phyloP scores from a whole-genome alignment of 805 yeast genomes.

The Candida chilensis region DNA sequence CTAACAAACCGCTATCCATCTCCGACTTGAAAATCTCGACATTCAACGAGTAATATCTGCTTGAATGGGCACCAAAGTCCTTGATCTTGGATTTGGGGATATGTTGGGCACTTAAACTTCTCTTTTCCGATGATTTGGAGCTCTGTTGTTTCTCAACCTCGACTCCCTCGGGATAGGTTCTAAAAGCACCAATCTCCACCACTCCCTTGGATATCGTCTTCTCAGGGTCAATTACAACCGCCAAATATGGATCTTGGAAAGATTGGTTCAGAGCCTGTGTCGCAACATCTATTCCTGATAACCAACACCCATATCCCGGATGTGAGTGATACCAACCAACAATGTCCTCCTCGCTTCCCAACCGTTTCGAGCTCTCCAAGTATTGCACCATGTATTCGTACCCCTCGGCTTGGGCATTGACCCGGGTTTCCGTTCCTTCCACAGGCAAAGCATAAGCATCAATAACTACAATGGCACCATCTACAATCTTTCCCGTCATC shows the following conservation, averaged over 20 bases:
- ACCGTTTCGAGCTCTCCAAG: conserved; percentile 42
- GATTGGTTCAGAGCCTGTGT: conserved; percentile 82
- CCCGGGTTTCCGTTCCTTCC: conserved; percentile 93
- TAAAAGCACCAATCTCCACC: conserved; percentile 82
- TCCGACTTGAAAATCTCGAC: conserved; percentile 49
- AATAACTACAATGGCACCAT: conserved; percentile 51
- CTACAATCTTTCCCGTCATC: conserved; percentile 69
- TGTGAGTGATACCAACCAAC: conserved; percentile 98
- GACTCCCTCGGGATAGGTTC: conserved; percentile 48
- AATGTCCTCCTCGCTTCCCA: conserved; percentile 48
- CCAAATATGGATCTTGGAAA: conserved; percentile 87
- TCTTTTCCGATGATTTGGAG: conserved; percentile 6
- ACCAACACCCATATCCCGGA: conserved; percentile 97
- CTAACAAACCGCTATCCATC: conserved; percentile 37
- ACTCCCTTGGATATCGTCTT: conserved; percentile 52
- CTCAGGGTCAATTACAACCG: conserved; percentile 81
- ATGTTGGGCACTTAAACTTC: conserved; percentile 1
- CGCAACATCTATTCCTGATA: conserved; percentile 86
- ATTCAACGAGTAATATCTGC: conserved; percentile 57
- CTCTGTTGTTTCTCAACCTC: conserved; percentile 4
- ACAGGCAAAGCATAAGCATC: conserved; percentile 88
- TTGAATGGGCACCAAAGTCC: conserved; percentile 67
- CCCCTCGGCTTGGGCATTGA: conserved; percentile 89
- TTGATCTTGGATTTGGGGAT: conserved; percentile 44
- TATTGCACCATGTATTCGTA: conserved; percentile 92